A percentile compares a stretch with the other conserved stretches of the same genome.
These are phyloP conservation scores for Baorangia bicolor DNA, from an alignment of 768 basidiomycete species.

Conservation along the genomic window DNA sequence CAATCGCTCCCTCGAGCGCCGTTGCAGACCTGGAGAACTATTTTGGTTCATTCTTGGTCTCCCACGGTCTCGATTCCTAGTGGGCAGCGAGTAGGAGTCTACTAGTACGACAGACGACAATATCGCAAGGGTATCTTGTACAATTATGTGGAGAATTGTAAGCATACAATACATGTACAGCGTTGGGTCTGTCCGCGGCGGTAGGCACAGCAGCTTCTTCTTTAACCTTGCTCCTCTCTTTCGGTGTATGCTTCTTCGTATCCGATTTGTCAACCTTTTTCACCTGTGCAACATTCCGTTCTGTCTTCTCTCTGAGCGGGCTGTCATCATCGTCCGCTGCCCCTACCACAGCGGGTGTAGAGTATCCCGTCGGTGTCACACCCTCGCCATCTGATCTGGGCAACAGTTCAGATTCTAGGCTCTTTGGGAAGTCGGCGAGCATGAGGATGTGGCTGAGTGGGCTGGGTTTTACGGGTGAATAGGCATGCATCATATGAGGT, in stretches of 20 bases:
- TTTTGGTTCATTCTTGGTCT: no score
- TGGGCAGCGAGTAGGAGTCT: no score
- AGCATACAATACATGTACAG: no score
- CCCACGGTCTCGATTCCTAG: no score
- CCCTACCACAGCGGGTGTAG: slow-evolving; percentile 8
- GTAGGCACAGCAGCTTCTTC: slow-evolving; percentile 18
- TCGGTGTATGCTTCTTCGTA: slow-evolving; percentile 32
- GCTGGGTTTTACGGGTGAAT: slow-evolving; percentile 77
- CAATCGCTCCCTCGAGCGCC: no score
- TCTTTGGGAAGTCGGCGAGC: slow-evolving; percentile 60
- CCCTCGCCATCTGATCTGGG: slow-evolving; percentile 15
- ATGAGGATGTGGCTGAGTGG: slow-evolving; percentile 77
- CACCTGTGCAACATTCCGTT: slow-evolving; percentile 26
- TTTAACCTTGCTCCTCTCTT: slow-evolving; percentile 41
- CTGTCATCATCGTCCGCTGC: slow-evolving; percentile 43
- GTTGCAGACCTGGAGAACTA: no score
- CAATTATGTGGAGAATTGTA: no score
- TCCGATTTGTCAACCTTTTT: slow-evolving; percentile 10
- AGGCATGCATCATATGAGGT: slow-evolving; percentile 71
- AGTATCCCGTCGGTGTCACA: slow-evolving; percentile 25
- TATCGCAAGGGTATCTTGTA: no score
- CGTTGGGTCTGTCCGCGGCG: slow-evolving; percentile 18
- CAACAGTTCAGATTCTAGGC: slow-evolving; percentile 23
- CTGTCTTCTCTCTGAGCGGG: slow-evolving; percentile 52
- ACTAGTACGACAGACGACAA: no score